Percentiles rank a stretch among this genome's conserved stretches.
Evolutionary conservation across 768 basidiomycete species (phyloP).

Genomic region (Gymnopilus dilepis): DNA sequence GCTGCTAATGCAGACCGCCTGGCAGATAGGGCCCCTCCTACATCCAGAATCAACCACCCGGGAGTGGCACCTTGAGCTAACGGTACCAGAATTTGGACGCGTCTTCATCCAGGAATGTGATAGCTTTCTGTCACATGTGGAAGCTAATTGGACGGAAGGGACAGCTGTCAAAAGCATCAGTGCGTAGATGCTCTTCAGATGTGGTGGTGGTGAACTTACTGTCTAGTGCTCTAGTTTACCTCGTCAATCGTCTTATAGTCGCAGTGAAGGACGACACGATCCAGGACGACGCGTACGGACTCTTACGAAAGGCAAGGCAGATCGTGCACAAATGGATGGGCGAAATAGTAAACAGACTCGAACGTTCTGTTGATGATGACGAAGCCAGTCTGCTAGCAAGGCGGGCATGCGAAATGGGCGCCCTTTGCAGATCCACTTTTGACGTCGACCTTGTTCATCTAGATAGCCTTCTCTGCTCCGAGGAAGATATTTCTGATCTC

Average conservation of each 20-base stretch:
- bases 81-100: conserved; percentile 35
- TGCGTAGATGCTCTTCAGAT: conserved; percentile 6
- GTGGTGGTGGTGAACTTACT: too few species aligned
- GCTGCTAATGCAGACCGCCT: conserved; percentile 48
- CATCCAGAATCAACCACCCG: too few species aligned
- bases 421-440: conserved; percentile 45
- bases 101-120: conserved; percentile 42
- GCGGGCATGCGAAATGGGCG: conserved; percentile 41
- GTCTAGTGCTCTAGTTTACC: conserved; percentile 33
- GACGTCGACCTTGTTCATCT: conserved; percentile 35
- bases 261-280: conserved; percentile 25
- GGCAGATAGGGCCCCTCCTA: conserved; percentile 41
- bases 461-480: conserved; percentile 25
- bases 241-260: conserved; percentile 42
- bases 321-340: conserved; percentile 42
- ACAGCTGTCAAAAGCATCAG: conserved; percentile 24
- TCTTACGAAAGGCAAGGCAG: conserved; percentile 38
- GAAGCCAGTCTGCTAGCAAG: conserved; percentile 22
- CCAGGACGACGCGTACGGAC: conserved; percentile 15
- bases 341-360: conserved; percentile 34
- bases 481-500: conserved; percentile 32
- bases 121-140: conserved; percentile 37
- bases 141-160: conserved; percentile 45
- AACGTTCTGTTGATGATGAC: conserved; percentile 19
- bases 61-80: conserved; percentile 48